Base-by-base conservation (phyloP, 192 early-diverging fungal genomes). In the Irineochytrium annulatum region DNA sequence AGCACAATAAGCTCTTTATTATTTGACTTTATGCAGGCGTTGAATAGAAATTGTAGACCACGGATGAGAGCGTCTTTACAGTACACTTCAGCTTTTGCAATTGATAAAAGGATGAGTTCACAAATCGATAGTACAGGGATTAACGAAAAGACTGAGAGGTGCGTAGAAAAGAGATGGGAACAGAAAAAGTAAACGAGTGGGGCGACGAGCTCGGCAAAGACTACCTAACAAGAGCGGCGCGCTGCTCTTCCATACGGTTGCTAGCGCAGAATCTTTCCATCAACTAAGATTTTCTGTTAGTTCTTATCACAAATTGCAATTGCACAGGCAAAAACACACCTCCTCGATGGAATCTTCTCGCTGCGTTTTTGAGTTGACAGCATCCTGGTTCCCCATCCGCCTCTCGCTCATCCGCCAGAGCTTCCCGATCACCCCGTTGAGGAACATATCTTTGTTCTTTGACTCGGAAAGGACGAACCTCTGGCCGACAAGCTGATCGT, bases 331-430 rank as follows among this genome's bases (percentile, higher is more conserved):
- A 41, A 13, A n/a, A n/a, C 37, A n/a, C n/a, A 41, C 37, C 37
- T 41, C 37, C 8, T n/a, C n/a, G n/a, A 41, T 41, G n/a, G 8
- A 8, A 41, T 8, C 37, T 41, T 41, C 27, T 22, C 22, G 8
- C 27, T 20, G 19, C 49, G 6, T 20, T 20, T 52, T 8, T 24
- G 51, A 52, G 0, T 34, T 34, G n/a, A 60, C 6, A 3, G 69
- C 69, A 52, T 64, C 62, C 46, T 71, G 69, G 30, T 64, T 65
- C 2, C 14, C 32, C 51, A 71, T 24, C 17, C 69, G 55, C 0
- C 69, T 31, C 3, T 65, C 63, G 11, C 22, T 34, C n/a, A 55
- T 17, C 4, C 59, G 45, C 17, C 63, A 55, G 24, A 71, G 28
- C 20, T 44, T 31, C 4, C 57, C 53, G 20, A 29, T n/a, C 17